Conservation (phyloP, 306 rosid genomes). For the Cicer arietinum region DNA sequence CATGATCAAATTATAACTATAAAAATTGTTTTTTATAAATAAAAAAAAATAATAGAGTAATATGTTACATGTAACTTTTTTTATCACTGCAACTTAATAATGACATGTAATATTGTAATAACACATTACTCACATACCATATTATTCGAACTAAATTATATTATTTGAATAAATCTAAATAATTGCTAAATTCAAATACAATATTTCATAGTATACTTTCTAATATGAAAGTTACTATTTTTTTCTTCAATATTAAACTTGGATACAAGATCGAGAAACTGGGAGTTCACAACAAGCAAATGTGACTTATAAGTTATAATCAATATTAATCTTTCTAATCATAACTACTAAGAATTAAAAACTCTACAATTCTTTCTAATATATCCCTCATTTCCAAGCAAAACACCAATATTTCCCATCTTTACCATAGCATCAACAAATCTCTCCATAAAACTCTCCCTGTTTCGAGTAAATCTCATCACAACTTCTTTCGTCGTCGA, state of each 20-base stretch:
- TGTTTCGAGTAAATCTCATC: constrained; percentile 44
- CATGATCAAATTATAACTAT: not conserved
- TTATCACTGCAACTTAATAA: no score
- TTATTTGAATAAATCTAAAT: no score
- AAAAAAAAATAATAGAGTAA: no score
- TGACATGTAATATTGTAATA: no score
- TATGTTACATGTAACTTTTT: no score
- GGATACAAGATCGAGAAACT: not conserved
- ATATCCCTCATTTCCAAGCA: constrained; percentile 51
- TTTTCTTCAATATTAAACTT: not conserved
- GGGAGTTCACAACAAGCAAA: not conserved
- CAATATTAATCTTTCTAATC: not conserved
- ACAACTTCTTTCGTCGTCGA: constrained; percentile 42
- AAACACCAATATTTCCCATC: constrained; percentile 51
- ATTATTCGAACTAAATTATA: no score
- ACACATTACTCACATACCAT: no score
- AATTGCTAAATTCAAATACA: no score
- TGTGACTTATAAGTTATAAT: not conserved
- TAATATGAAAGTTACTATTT: no score
- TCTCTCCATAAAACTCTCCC: constrained; percentile 36
- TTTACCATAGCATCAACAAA: constrained; percentile 58
- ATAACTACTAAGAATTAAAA: constrained; percentile 37
- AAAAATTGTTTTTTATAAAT: not conserved
- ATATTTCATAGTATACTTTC: no score
- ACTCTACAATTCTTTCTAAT: constrained; percentile 60